phyloP scores from a whole-genome alignment of 2,329 filamentous ascomycete genomes.

The Nakataea oryzae region DNA sequence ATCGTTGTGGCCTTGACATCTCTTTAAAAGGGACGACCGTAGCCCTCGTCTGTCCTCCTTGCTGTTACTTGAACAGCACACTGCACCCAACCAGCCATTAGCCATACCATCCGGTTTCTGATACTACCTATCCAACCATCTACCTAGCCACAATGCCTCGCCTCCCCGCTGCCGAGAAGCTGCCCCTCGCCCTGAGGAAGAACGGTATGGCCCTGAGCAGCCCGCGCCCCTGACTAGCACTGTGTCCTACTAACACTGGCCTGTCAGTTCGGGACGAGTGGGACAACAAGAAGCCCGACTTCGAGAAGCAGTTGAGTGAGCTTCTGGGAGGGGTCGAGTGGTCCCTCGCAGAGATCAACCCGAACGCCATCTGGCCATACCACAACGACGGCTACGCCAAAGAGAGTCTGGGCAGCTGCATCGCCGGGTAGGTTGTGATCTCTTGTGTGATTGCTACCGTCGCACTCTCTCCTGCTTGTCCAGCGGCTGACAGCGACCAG shows the following conservation, averaged over 20 bases:
- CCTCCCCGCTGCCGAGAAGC: conserved; percentile 36
- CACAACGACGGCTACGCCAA: conserved; percentile 26
- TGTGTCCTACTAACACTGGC: not conserved
- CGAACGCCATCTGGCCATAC: conserved; percentile 35
- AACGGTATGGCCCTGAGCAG: conserved; percentile 26
- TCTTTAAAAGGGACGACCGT: not conserved
- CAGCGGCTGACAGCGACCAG: not conserved
- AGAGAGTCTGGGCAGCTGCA: conserved; percentile 30
- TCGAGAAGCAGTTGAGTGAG: conserved; percentile 31
- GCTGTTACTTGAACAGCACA: not conserved
- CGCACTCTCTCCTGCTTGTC: not conserved
- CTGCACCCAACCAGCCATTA: not conserved
- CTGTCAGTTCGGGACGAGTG: conserved; percentile 38
- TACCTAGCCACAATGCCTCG: conserved; percentile 18
- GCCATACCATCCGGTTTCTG: not conserved
- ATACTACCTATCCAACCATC: not conserved
- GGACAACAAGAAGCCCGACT: conserved; percentile 32
- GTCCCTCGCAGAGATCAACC: conserved; percentile 35
- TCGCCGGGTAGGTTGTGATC: conserved; percentile 24
- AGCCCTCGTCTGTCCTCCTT: not conserved
- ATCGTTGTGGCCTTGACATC: not conserved
- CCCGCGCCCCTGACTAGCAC: not conserved
- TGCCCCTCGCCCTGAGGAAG: conserved; percentile 40
- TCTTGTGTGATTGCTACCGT: not conserved
- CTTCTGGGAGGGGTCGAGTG: conserved; percentile 32